These are phyloP conservation scores for Sarocladium strictum DNA, from an alignment of 2,329 filamentous ascomycete species.

Conservation along the genomic window DNA sequence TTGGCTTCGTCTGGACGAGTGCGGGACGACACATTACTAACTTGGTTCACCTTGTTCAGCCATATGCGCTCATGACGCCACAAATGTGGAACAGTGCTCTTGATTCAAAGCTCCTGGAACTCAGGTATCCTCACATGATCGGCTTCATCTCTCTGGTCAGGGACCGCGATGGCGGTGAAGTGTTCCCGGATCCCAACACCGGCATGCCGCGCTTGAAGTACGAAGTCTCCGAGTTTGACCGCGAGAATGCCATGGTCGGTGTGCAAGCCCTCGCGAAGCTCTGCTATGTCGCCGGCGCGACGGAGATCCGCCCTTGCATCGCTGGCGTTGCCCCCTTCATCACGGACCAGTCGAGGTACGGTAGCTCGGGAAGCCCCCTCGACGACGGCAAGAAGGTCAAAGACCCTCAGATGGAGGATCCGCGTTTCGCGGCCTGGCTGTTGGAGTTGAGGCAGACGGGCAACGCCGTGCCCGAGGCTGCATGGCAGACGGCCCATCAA, in stretches of 20 bases:
- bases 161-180: slow-evolving; percentile 68
- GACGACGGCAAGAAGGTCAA: slow-evolving; percentile 15
- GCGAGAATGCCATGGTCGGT: slow-evolving; percentile 65
- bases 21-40: not conserved
- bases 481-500: slow-evolving; percentile 70
- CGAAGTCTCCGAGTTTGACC: slow-evolving; percentile 64
- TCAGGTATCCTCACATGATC: slow-evolving; percentile 63
- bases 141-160: slow-evolving; percentile 69
- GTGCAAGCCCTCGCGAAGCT: slow-evolving; percentile 68
- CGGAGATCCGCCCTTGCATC: slow-evolving; percentile 67
- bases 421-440: slow-evolving; percentile 58
- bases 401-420: slow-evolving; percentile 48
- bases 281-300: slow-evolving; percentile 70
- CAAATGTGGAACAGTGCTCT: slow-evolving; percentile 63
- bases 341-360: slow-evolving; percentile 20
- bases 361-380: slow-evolving; percentile 14
- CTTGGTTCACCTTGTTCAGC: no score
- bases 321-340: slow-evolving; percentile 59
- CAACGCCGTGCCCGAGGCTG: slow-evolving; percentile 42
- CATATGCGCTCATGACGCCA: slow-evolving; percentile 55
- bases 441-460: slow-evolving; percentile 39
- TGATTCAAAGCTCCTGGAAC: slow-evolving; percentile 64
- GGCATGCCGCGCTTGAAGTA: slow-evolving; percentile 66
- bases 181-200: slow-evolving; percentile 65
- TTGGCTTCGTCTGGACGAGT: slow-evolving; percentile 6